Base-by-base conservation (phyloP, 768 basidiomycete genomes). In the Kwoniella heveanensis region DNA sequence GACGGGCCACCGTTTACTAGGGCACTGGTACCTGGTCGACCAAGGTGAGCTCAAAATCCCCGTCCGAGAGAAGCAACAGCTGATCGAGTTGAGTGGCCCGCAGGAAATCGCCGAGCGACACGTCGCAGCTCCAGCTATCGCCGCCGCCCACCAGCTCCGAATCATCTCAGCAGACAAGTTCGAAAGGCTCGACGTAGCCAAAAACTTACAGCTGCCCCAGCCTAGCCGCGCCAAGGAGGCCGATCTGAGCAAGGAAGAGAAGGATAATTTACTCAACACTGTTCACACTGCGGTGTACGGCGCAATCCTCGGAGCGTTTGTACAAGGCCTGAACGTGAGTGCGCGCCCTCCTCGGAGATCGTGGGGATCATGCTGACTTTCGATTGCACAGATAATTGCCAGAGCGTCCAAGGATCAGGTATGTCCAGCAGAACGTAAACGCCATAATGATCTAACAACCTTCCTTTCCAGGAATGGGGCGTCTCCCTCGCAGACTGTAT, bases 11-110 rank as follows among this genome's bases (percentile, higher is more conserved):
- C 25, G n/a, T 30, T 15, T 66, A 32, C 8, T 26, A 67, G 62
- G 75, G 74, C 3, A 74, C 72, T 5, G 79, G 78, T 15, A 74
- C 73, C 2, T 80, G 80, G 79, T 73, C 74, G 2, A 54, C 78
- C 15, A 65, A 48, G 46, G 70, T 69, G 26, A 37, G 63, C 54
- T 24, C 36, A 26, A 19, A 17, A 30, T 39, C 4, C 5, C 7
- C 24, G 50, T 12, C 10, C 29, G 32, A 4, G 22, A 8, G 24
- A 44, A 44, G 17, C 27, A 32, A 25, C 4, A 39, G 19, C 37
- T 44, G 52, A 63, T 8, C 48, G 4, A 13, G 26, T 12, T 49
- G 32, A 36, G n/a, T n/a, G n/a, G 4, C 17, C n/a, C 27, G 4
- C 21, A 76, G 70, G 80, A 81, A 62, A 70, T 72, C n/a, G 72